Evolutionary conservation across 768 basidiomycete genomes (phyloP), one percentile per base, ranked within the genome.

Genomic region (Galerina marginata): DNA sequence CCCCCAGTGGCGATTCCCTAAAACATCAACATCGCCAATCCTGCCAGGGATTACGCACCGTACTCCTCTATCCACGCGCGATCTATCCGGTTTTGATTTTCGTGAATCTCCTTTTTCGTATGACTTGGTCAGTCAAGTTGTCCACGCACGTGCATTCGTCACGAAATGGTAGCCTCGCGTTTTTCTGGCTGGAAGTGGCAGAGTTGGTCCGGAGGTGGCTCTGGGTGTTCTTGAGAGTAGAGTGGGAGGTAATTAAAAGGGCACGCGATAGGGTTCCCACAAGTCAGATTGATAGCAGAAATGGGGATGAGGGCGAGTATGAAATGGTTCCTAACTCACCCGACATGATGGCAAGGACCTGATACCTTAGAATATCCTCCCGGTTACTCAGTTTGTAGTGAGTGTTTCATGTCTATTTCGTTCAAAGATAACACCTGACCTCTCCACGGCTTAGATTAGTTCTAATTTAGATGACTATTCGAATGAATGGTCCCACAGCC

Each of bases 211-310:
- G 97, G 63, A 77, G 97, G 67, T 99, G 97, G 97, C 84, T 98
- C 79, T 99, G 97, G 97, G 95, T 97, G 26, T 99, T 97, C 75
- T 75, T 99, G 63, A 86, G 97, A 39, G 86, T 99, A 43, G 97
- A 99, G 76, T 99, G 96, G 97, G 96, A 99, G 76, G 83, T 89
- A 9, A 86, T 94, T 51, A 93, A 86, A 75, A 81, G 77, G 66
- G 66, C 70, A 36, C 72, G 73, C 43, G 77, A 78, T 42, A 72
- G 67, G 48, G 52, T 60, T 58, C 54, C 67, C 58, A 74, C 71
- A 58, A 60, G 58, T 25, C 69, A 63, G 37, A 62, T 69, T 55
- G 74, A 76, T 60, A 75, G 75, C 51, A 60, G 57, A 36, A 70
- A 65, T 46, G 66, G 65, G 26, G 74, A 75, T 29, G 75, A 74